Percentiles rank a stretch among this genome's conserved stretches.
These are phyloP conservation scores for Corymbia calophylla DNA, from an alignment of 441 rosid genomes.

Conservation along the genomic window DNA sequence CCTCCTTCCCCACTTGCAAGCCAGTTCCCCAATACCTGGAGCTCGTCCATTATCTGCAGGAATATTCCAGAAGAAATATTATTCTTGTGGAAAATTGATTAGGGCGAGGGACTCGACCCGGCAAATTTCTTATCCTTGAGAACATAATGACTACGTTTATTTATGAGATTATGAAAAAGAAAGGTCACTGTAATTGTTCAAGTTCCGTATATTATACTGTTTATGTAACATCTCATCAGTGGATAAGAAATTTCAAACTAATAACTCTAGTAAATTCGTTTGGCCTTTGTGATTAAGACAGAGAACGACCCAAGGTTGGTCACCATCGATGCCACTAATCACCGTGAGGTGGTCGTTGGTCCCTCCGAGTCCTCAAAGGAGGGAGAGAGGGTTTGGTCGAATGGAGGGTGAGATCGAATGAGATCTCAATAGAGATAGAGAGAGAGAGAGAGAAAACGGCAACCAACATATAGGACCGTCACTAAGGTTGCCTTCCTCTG, in stretches of 20 bases:
- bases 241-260: background rate
- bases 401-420: background rate
- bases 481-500: background rate
- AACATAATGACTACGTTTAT: background rate
- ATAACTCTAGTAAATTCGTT: background rate
- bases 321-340: background rate
- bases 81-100: background rate
- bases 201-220: background rate
- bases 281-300: background rate
- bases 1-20: background rate
- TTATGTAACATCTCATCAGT: background rate
- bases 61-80: background rate
- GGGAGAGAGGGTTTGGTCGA: background rate
- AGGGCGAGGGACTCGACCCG: background rate
- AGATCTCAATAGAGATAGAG: background rate
- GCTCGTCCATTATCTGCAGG: background rate
- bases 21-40: background rate
- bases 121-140: background rate
- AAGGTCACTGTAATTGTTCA: background rate
- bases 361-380: background rate
- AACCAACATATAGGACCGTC: background rate
- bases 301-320: background rate
- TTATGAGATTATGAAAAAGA: background rate
- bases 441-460: background rate
- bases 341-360: background rate